Percentiles rank a stretch among this genome's conserved stretches.
Evolutionary conservation across 768 basidiomycete genomes (phyloP).

Genomic region (Tulasnella sp.): DNA sequence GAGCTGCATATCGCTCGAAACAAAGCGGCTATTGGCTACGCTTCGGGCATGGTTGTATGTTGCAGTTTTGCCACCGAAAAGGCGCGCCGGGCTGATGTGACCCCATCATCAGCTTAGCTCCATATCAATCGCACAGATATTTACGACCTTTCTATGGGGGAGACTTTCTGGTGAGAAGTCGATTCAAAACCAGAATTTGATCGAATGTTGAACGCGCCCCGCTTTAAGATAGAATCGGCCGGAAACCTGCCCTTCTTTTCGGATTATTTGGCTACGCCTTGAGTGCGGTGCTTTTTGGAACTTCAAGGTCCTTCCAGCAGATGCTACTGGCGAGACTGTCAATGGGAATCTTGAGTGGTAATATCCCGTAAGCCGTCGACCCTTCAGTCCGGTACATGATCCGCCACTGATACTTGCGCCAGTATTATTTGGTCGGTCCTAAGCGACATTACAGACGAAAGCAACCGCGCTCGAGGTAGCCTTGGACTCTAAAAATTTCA

Average conservation of each 20-base stretch:
- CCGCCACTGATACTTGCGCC: no score
- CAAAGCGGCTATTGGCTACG: constrained; percentile 16
- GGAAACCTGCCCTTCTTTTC: constrained; percentile 24
- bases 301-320: constrained; percentile 6
- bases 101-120: background rate
- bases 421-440: constrained; percentile 47
- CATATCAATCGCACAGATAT: constrained; percentile 22
- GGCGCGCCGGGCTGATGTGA: background rate
- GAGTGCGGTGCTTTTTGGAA: constrained; percentile 15
- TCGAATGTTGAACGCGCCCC: background rate
- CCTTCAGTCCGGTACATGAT: background rate
- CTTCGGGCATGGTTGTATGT: constrained; percentile 16
- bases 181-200: background rate
- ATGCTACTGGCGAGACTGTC: background rate
- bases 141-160: constrained; percentile 21
- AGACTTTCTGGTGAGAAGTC: constrained; percentile 20
- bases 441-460: constrained; percentile 56
- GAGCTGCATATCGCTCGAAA: constrained; percentile 12
- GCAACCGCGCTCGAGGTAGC: constrained; percentile 45
- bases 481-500: background rate
- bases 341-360: constrained; percentile 11
- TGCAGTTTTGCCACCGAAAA: background rate
- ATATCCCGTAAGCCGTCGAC: background rate
- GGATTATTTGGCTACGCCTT: constrained; percentile 21
- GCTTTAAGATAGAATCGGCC: constrained; percentile 24